A percentile compares a stretch with the other conserved stretches of the same genome.
phyloP scores from a whole-genome alignment of 495 filamentous ascomycete genomes.

The Xeromyces bisporus region DNA sequence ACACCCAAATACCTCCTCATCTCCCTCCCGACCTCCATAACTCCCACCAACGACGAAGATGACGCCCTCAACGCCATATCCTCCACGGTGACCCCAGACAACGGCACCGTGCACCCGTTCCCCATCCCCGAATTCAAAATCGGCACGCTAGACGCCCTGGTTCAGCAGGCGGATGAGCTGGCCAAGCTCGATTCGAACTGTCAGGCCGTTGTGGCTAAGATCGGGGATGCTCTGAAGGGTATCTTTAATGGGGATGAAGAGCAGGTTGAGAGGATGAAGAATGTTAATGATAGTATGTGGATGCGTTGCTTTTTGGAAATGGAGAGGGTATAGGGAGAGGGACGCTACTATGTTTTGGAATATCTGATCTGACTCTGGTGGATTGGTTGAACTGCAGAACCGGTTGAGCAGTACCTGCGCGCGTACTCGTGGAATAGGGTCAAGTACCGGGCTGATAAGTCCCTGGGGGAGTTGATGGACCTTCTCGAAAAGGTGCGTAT shows the following conservation, averaged over 20 bases:
- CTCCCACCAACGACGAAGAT: slow-evolving; percentile 52
- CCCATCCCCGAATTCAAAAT: slow-evolving; percentile 90
- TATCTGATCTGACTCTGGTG: slow-evolving; percentile 6
- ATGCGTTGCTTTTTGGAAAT: background rate
- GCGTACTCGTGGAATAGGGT: slow-evolving; percentile 91
- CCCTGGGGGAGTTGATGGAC: slow-evolving; percentile 70
- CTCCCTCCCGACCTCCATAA: slow-evolving; percentile 59
- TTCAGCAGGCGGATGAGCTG: slow-evolving; percentile 91
- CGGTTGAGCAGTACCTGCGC: slow-evolving; percentile 80
- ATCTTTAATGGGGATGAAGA: slow-evolving; percentile 71
- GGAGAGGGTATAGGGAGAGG: too few relatives aligned
- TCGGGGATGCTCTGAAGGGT: slow-evolving; percentile 65
- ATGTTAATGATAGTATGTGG: slow-evolving; percentile 80
- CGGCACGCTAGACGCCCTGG: slow-evolving; percentile 86
- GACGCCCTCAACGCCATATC: slow-evolving; percentile 64
- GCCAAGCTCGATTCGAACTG: slow-evolving; percentile 69
- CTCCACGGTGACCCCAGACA: slow-evolving; percentile 53
- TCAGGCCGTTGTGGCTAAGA: slow-evolving; percentile 70
- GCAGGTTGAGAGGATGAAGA: slow-evolving; percentile 73
- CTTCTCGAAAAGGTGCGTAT: slow-evolving; percentile 59
- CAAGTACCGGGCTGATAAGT: slow-evolving; percentile 84
- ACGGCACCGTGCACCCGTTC: slow-evolving; percentile 62
- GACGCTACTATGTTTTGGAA: too few relatives aligned
- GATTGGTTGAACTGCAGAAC: slow-evolving; percentile 48
- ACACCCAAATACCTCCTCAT: slow-evolving; percentile 50